Base-by-base conservation (phyloP, 2,329 filamentous ascomycete species). In the Emergomyces pasteurianus region DNA sequence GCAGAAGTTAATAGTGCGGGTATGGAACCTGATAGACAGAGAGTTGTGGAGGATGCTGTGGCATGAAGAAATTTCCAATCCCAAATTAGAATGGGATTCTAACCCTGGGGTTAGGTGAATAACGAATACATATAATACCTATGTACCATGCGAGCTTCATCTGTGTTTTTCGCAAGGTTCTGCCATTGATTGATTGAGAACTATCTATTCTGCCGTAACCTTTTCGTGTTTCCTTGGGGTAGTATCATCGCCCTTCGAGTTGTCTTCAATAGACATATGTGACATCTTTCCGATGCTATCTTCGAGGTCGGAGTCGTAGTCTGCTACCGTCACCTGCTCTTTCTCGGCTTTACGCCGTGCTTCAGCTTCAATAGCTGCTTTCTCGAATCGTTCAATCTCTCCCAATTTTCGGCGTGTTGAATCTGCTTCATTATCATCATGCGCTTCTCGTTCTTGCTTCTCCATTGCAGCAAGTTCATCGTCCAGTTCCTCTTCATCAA, bases 401-500 rank as follows among this genome's bases (percentile, higher is more conserved):
- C 82, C 80, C 38, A 88, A 73, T 63, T 72, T 76, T 62, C 69
- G 72, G 63, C 75, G 72, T 55, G 78, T 80, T 66, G 78, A 77
- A 58, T 74, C 71, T 60, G 81, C 81, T 47, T 80, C 77, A 62
- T 80, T 74, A 65, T 79, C 73, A 64, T 79, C 77, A 59, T 68
- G 72, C 56, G 76, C 78, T 67, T 79, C 71, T 62, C 68, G 71
- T 61, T 83, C 80, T 69, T 82, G 81, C 68, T 78, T 77, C 74
- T 92, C 86, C 76, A 99, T 77, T 3, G 81, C 86, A 66, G 88
- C 87, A 54, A 97, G 80, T 76, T 96, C 92, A 63, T 92, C 88
- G 66, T 96, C 91, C 60, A 97, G 84, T 72, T 95, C 92, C 23
- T 70, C 81, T 69, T 96, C 92, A 71, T 96, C 90, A 38, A 95